phyloP scores from a whole-genome alignment of 352 stramenopile species.

The Phytophthora melonis region DNA sequence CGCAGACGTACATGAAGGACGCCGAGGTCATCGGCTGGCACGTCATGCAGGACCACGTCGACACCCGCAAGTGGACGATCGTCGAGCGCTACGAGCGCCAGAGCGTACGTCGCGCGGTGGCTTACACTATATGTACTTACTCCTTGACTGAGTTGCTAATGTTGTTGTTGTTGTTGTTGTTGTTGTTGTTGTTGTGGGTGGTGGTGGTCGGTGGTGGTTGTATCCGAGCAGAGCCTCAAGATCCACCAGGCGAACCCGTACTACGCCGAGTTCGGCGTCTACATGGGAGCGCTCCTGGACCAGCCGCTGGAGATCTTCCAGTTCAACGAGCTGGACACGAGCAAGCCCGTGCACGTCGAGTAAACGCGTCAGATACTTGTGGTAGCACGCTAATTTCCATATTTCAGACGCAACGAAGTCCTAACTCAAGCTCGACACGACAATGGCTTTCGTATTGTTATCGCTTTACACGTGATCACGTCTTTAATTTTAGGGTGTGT shows the following conservation, averaged over 20 bases:
- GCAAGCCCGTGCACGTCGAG: slow-evolving; percentile 17
- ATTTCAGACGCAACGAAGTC: too few species aligned
- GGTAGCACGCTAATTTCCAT: too few species aligned
- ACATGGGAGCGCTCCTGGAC: slow-evolving; percentile 19
- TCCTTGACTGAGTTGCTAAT: neutral
- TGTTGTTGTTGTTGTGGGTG: too few species aligned
- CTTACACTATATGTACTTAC: neutral
- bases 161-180: too few species aligned
- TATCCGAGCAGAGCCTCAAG: slow-evolving; percentile 29
- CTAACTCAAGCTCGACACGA: too few species aligned
- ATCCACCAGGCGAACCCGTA: slow-evolving; percentile 36
- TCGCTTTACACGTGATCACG: too few species aligned
- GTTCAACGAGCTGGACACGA: slow-evolving; percentile 31
- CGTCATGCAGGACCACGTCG: slow-evolving; percentile 34
- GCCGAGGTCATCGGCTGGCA: slow-evolving; percentile 27
- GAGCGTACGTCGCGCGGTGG: slow-evolving; percentile 16
- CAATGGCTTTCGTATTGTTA: too few species aligned
- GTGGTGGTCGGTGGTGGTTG: neutral
- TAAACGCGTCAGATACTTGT: neutral
- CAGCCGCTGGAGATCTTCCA: slow-evolving; percentile 20
- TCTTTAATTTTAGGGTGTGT: too few species aligned
- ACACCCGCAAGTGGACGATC: slow-evolving; percentile 33
- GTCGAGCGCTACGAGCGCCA: slow-evolving; percentile 33
- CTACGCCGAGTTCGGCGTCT: slow-evolving; percentile 21
- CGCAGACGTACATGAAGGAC: slow-evolving; percentile 31